phyloP scores from a whole-genome alignment of 306 rosid species.

The Argentina anserina region DNA sequence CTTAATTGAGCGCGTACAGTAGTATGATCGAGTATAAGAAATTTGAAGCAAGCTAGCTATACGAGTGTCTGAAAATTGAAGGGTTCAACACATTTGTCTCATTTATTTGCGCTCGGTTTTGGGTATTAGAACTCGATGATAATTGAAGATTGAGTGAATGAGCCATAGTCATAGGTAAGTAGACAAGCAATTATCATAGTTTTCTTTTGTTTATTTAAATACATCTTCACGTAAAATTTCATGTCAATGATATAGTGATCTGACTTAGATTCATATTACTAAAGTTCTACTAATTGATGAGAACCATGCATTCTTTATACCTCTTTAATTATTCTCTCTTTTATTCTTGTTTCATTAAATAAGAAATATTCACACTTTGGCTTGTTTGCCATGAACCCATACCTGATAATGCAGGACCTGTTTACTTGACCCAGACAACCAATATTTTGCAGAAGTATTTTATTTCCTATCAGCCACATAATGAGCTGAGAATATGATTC shows the following conservation, averaged over 20 bases:
- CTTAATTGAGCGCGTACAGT: too few species aligned
- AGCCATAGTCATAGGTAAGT: too few species aligned
- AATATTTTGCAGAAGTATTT: neutral
- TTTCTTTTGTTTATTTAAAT: neutral
- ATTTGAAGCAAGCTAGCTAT: too few species aligned
- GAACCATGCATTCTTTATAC: neutral
- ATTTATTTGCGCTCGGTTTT: too few species aligned
- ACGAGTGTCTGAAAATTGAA: too few species aligned
- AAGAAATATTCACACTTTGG: neutral
- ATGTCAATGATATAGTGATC: neutral
- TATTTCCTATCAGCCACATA: neutral
- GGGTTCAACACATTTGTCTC: too few species aligned
- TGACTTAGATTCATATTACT: neutral
- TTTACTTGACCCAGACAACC: neutral
- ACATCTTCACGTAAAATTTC: neutral
- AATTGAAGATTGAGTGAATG: too few species aligned
- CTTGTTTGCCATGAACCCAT: constrained; percentile 2
- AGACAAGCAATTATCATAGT: neutral
- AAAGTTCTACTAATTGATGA: neutral
- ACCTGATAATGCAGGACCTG: neutral
- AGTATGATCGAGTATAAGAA: too few species aligned
- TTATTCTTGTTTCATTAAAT: neutral
- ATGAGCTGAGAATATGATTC: constrained; percentile 13
- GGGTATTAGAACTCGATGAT: neutral
- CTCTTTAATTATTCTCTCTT: constrained; percentile 4